These are phyloP conservation scores for Penicillium odoratum DNA, from an alignment of 495 filamentous ascomycete genomes.

Conservation along the genomic window DNA sequence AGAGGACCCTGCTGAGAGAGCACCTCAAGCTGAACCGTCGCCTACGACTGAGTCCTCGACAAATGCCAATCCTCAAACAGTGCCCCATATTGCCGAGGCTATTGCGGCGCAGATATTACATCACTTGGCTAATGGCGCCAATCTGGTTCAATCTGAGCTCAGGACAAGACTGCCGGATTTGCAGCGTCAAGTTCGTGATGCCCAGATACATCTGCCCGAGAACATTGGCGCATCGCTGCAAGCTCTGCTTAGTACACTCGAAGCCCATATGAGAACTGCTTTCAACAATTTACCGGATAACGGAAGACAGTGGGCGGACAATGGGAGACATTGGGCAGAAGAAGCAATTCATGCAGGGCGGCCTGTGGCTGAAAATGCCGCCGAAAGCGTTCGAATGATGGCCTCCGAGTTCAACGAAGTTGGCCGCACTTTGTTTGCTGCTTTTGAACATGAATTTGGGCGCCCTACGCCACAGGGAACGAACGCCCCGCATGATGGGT, in stretches of 20 bases:
- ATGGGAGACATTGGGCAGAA: conserved; percentile 37
- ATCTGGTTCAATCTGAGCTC: conserved; percentile 38
- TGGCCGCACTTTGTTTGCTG: conserved; percentile 40
- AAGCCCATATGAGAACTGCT: conserved; percentile 41
- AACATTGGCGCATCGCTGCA: conserved; percentile 42
- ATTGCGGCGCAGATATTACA: conserved; percentile 34
- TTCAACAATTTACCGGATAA: conserved; percentile 44
- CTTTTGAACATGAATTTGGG: conserved; percentile 43
- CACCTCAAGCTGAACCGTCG: conserved; percentile 14
- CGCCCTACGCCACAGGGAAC: conserved; percentile 7
- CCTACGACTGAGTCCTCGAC: conserved; percentile 16
- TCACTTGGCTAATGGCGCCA: conserved; percentile 37
- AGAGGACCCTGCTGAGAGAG: conserved; percentile 23
- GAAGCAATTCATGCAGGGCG: conserved; percentile 38
- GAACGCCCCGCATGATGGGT: conserved; percentile 7
- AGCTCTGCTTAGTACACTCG: conserved; percentile 41
- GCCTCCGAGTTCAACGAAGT: conserved; percentile 48
- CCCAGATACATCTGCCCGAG: conserved; percentile 41
- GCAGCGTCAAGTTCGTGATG: conserved; percentile 41
- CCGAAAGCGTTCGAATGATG: conserved; percentile 43
- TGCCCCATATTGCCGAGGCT: conserved; percentile 28
- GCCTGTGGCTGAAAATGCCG: conserved; percentile 42
- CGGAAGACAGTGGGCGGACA: conserved; percentile 35
- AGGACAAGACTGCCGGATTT: conserved; percentile 40
- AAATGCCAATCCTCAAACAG: conserved; percentile 16